Conservation (phyloP, 2,329 filamentous ascomycete genomes). For the Xylaria hypoxylon region DNA sequence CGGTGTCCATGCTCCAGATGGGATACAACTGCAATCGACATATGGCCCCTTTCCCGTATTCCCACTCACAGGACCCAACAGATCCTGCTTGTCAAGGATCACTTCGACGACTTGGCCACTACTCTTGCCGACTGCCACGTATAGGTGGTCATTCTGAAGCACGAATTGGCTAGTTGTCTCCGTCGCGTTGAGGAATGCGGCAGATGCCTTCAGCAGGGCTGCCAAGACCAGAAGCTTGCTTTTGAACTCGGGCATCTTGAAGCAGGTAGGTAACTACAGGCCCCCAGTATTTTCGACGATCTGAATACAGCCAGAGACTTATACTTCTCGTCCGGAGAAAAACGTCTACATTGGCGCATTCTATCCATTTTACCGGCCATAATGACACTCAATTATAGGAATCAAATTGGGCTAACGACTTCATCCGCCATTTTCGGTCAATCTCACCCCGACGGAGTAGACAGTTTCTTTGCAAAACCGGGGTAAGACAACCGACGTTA, state of each 20-base stretch:
- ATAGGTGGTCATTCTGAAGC: conserved; percentile 35
- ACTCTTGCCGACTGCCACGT: conserved; percentile 52
- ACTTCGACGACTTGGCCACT: conserved; percentile 53
- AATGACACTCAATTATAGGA: conserved; percentile 16
- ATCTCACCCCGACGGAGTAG: conserved; percentile 32
- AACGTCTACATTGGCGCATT: conserved; percentile 6
- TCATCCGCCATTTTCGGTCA: conserved; percentile 26
- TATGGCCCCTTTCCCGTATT: conserved; percentile 65
- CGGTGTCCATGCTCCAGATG: conserved; percentile 69
- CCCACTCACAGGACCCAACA: conserved; percentile 60
- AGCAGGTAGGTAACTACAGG: not conserved
- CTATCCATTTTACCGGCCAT: conserved; percentile 27
- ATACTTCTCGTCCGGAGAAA: conserved; percentile 28
- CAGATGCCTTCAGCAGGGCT: conserved; percentile 21
- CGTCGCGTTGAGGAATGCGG: conserved; percentile 32
- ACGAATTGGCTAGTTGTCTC: conserved; percentile 31
- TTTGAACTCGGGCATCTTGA: conserved; percentile 24
- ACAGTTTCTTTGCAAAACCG: conserved; percentile 7
- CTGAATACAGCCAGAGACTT: not conserved
- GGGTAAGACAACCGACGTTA: conserved; percentile 2
- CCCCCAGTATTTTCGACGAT: not conserved
- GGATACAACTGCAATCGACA: conserved; percentile 71
- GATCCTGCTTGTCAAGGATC: conserved; percentile 56
- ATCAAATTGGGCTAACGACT: conserved; percentile 9
- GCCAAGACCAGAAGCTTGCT: conserved; percentile 25